A percentile compares a stretch with the other conserved stretches of the same genome.
These are phyloP conservation scores for Fusarium beomiforme DNA, from an alignment of 2,329 filamentous ascomycete genomes.

Conservation along the genomic window DNA sequence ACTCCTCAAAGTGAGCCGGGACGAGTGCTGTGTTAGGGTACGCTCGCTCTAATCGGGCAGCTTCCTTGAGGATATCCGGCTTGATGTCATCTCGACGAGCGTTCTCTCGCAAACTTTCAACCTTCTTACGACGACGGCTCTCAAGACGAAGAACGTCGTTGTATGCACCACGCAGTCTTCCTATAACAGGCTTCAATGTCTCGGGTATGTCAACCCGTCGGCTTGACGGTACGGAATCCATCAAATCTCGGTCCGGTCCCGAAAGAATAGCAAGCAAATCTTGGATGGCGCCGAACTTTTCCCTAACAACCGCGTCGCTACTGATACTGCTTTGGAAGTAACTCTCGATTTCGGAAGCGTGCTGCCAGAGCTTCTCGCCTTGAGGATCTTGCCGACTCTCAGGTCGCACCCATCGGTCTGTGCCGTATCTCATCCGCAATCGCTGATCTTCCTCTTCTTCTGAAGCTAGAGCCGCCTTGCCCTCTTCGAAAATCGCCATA, in stretches of 20 bases:
- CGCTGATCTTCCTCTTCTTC: conserved; percentile 87
- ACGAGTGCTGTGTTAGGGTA: conserved; percentile 87
- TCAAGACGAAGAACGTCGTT: conserved; percentile 89
- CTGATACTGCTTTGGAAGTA: conserved; percentile 77
- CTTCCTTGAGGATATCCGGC: conserved; percentile 82
- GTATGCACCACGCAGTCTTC: conserved; percentile 78
- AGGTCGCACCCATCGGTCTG: conserved; percentile 81
- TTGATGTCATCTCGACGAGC: conserved; percentile 90
- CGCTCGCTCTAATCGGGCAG: conserved; percentile 84
- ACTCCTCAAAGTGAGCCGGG: conserved; percentile 88
- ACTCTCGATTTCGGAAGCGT: conserved; percentile 81
- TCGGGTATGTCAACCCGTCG: conserved; percentile 82
- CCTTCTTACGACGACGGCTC: conserved; percentile 79
- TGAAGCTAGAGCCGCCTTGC: conserved; percentile 77
- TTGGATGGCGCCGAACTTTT: conserved; percentile 82
- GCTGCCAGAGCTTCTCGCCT: conserved; percentile 75
- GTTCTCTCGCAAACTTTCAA: conserved; percentile 81
- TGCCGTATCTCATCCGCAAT: conserved; percentile 82
- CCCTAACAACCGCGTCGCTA: conserved; percentile 71
- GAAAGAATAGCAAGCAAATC: conserved; percentile 79
- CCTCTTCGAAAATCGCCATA: conserved; percentile 82
- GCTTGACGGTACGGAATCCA: conserved; percentile 90
- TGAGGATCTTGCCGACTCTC: conserved; percentile 75
- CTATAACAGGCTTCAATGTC: conserved; percentile 81
- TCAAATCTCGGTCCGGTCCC: conserved; percentile 81